Evolutionary conservation across 345 rosid genomes (phyloP).

Genomic region (Citrus sinensis): DVS_A1.0 CM039161.1:24450001-24450500

Average conservation of each 20-base stretch:
- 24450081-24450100: constrained; percentile 97
- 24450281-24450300: background rate
- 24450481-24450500: background rate
- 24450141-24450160: constrained; percentile 91
- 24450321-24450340: background rate
- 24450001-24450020: constrained; percentile 16
- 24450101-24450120: constrained; percentile 76
- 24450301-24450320: background rate
- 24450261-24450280: background rate
- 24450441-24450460: background rate
- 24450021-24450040: constrained; percentile 17
- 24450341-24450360: background rate
- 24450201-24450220: background rate
- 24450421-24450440: background rate
- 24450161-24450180: constrained; percentile 98
- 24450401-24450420: background rate
- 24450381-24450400: background rate
- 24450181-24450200: constrained; percentile 65
- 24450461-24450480: background rate
- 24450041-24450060: constrained; percentile 19
- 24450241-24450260: background rate
- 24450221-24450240: background rate
- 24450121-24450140: constrained; percentile 59
- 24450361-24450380: background rate
- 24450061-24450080: constrained; percentile 76